Percentiles rank a stretch among this genome's conserved stretches.
These are phyloP conservation scores for Obelidium mucronatum DNA, from an alignment of 192 early-diverging fungal genomes.

Conservation along the genomic window DNA sequence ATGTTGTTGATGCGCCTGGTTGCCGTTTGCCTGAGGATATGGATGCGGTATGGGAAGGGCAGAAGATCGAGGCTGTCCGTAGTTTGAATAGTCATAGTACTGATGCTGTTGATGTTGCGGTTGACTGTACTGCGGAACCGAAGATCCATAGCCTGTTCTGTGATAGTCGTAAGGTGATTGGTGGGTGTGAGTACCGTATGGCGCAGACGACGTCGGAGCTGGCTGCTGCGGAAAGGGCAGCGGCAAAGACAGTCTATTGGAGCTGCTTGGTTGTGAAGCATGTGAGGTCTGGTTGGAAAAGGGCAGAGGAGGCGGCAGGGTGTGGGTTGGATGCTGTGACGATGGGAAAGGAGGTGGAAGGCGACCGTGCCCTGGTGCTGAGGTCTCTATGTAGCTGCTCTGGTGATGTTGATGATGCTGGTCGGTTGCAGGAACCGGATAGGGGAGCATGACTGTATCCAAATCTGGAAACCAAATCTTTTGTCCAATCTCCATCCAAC, in stretches of 20 bases:
- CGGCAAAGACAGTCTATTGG: neutral
- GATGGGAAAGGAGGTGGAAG: too few relatives aligned
- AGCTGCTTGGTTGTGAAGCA: neutral
- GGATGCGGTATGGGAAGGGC: too few relatives aligned
- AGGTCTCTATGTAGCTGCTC: too few relatives aligned
- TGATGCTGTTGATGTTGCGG: too few relatives aligned
- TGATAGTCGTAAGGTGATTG: neutral
- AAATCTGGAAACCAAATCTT: neutral
- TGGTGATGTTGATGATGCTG: neutral
- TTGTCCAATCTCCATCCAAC: neutral
- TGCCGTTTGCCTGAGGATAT: too few relatives aligned
- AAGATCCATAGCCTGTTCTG: too few relatives aligned
- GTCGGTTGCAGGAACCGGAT: neutral
- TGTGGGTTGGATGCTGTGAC: neutral
- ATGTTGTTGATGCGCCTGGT: too few relatives aligned
- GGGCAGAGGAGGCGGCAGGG: neutral
- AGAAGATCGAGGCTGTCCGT: too few relatives aligned
- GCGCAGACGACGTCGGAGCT: neutral
- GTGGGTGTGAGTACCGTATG: neutral
- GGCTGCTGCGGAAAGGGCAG: neutral
- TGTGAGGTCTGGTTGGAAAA: neutral
- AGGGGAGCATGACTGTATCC: neutral
- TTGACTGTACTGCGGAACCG: too few relatives aligned
- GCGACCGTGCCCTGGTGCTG: too few relatives aligned
- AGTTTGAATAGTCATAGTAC: too few relatives aligned